phyloP scores from a whole-genome alignment of 2,329 filamentous ascomycete species.

The Tolypocladium ovalisporum region DNA sequence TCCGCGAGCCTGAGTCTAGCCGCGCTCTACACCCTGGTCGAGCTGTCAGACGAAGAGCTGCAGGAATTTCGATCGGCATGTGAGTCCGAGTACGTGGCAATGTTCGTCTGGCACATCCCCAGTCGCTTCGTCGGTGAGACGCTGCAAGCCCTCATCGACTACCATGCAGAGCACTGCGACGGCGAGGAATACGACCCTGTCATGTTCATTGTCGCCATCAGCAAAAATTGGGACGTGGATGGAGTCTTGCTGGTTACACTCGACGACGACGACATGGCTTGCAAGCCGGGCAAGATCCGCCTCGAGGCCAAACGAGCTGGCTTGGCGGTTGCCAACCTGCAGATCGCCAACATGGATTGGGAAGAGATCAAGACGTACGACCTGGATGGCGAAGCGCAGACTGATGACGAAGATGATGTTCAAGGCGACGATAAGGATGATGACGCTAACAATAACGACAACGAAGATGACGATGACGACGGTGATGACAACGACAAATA shows the following conservation, averaged over 20 bases:
- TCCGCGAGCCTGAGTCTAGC: not conserved
- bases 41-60: not conserved
- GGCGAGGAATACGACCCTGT: not conserved
- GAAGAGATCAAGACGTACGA: not conserved
- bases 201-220: not conserved
- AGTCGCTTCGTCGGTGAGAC: not conserved
- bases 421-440: not conserved
- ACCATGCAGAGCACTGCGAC: not conserved
- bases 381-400: not conserved
- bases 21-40: not conserved
- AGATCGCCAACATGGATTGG: not conserved
- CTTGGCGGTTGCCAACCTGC: not conserved
- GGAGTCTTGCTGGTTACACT: not conserved
- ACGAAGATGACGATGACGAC: not conserved
- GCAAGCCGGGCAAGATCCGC: not conserved
- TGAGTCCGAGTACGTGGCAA: not conserved
- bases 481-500: not conserved
- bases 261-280: not conserved
- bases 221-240: not conserved
- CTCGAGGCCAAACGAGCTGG: not conserved
- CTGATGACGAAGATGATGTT: not conserved
- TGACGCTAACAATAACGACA: not conserved
- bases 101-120: not conserved
- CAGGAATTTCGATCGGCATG: not conserved
- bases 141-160: not conserved